Evolutionary conservation across 768 basidiomycete species (phyloP), one percentile per base, ranked within the genome.

Genomic region (Lactarius psammicola): DNA sequence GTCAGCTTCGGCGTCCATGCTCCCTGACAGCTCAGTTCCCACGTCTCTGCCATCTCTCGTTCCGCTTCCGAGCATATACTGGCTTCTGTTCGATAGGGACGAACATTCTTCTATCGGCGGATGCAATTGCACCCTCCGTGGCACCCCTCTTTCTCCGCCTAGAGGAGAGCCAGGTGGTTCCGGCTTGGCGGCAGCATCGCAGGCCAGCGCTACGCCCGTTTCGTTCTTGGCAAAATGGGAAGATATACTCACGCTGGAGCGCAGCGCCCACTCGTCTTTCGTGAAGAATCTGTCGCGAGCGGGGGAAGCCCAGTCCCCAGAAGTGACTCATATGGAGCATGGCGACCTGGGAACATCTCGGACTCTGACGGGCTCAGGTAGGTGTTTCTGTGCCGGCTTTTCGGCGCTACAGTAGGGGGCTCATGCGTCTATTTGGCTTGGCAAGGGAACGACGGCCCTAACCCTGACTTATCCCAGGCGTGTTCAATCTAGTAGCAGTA

Each of bases 141-240:
- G 34, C 0, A 20, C 36, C n/a, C 51, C 46, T 10, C 46, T 15
- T 38, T n/a, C 56, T 11, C 31, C 46, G 18, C 51, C 60, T 30
- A 30, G 30, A 34, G 26, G 30, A 34, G 26, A 31, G 1, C n/a
- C 23, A 15, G n/a, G 55, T 23, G 20, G 18, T 18, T 30, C 13
- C 17, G 53, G 36, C 34, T 20, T 18, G 13, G 42, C 38, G 17
- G 20, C 26, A 31, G 55, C 33, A 3, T 51, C 49, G 11, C 51
- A 9, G 26, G 18, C 38, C 33, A 34, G 46, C 31, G 55, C 68
- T 31, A 68, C 62, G 20, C 68, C 68, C 1, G 20, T 69, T 53
- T 62, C 68, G 26, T 69, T 69, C 55, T 11, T 63, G 6, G 61
- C 65, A 33, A 68, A 42, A 55, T 69, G 57, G 56, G 62, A 60